These are phyloP conservation scores for Hymenoscyphus scutula DNA, from an alignment of 2,329 filamentous ascomycete species.

Conservation along the genomic window DNA sequence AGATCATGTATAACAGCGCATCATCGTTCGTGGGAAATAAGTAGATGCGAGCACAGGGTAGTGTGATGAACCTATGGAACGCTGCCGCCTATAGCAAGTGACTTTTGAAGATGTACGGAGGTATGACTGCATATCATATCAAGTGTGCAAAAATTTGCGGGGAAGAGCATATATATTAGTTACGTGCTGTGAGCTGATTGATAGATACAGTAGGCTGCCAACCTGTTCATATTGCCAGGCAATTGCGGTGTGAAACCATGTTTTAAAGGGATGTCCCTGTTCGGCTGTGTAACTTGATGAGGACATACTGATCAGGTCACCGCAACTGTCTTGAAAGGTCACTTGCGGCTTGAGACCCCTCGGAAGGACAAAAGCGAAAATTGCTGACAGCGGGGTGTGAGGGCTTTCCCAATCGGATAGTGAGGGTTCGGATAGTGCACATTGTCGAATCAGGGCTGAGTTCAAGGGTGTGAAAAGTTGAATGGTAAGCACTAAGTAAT, in stretches of 20 bases:
- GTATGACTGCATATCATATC: conserved; percentile 7
- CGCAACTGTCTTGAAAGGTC: not conserved
- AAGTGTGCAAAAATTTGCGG: conserved; percentile 2
- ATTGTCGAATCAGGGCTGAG: conserved; percentile 21
- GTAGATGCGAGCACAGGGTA: not conserved
- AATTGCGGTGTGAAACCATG: not conserved
- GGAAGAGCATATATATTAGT: not conserved
- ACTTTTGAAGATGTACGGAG: conserved; percentile 1
- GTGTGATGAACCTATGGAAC: not conserved
- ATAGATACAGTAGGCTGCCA: not conserved
- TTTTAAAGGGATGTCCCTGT: not conserved
- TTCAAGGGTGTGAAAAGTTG: conserved; percentile 25
- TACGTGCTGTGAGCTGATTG: conserved; percentile 7
- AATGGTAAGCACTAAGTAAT: conserved; percentile 33
- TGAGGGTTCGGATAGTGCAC: conserved; percentile 8
- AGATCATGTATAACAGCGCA: not conserved
- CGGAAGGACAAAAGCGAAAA: not conserved
- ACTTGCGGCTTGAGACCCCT: not conserved
- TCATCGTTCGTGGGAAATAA: not conserved
- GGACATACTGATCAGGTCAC: not conserved
- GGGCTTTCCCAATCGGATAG: conserved; percentile 13
- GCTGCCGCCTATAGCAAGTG: not conserved
- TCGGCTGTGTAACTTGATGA: not conserved
- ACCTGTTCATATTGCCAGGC: not conserved
- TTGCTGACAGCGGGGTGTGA: not conserved